Evolutionary conservation across 2,329 filamentous ascomycete genomes (phyloP).

Genomic region (Boeremia exigua): DNA sequence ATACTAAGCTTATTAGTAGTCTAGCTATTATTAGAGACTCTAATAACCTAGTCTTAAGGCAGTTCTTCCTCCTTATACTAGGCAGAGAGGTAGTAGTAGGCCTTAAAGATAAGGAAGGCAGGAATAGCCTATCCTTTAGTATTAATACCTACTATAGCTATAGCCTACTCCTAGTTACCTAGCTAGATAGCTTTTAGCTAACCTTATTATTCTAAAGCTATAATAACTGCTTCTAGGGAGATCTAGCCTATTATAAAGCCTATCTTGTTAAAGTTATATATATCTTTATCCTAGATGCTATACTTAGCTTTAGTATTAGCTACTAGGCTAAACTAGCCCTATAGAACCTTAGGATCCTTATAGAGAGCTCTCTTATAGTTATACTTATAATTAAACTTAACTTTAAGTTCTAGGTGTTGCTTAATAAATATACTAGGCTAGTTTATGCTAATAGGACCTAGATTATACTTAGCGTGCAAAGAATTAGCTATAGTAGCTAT

Average conservation of each 20-base stretch:
- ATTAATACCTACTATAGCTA: not conserved
- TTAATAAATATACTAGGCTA: no score
- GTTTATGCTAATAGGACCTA: no score
- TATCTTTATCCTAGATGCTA: not conserved
- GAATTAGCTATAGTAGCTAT: not conserved
- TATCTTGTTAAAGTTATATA: slow-evolving; percentile 11
- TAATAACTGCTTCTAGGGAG: not conserved
- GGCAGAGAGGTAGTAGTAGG: not conserved
- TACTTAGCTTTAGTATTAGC: not conserved
- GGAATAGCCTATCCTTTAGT: not conserved
- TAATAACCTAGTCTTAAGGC: not conserved
- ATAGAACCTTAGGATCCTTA: not conserved
- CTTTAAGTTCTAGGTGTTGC: no score
- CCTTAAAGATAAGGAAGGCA: not conserved
- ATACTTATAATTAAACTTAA: not conserved
- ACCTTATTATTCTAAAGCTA: not conserved
- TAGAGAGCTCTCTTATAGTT: not conserved
- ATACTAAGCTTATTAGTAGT: not conserved
- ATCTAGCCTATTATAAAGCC: slow-evolving; percentile 22
- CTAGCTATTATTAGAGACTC: not conserved
- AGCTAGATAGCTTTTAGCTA: not conserved
- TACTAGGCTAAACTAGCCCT: not conserved
- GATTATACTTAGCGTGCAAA: no score
- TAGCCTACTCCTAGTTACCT: not conserved
- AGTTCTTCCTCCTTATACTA: not conserved